phyloP scores from a whole-genome alignment of 2,329 filamentous ascomycete species.

The Diaporthe sp. region DNA sequence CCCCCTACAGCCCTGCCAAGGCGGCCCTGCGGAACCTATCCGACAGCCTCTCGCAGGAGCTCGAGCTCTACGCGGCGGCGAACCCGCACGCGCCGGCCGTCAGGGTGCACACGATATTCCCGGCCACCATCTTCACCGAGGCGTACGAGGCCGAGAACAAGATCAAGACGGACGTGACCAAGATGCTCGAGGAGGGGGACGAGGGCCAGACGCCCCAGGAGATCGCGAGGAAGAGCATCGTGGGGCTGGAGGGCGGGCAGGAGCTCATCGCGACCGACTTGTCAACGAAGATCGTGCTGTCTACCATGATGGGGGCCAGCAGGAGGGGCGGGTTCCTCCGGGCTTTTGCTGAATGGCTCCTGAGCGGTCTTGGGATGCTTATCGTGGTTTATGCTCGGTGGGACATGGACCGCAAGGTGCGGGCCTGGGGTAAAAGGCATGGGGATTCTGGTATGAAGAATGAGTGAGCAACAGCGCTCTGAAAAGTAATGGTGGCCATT shows the following conservation, averaged over 20 bases:
- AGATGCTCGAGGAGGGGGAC: conserved; percentile 54
- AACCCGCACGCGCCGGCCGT: conserved; percentile 52
- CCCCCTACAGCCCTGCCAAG: conserved; percentile 76
- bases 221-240: conserved; percentile 70
- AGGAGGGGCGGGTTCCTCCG: conserved; percentile 49
- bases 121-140: conserved; percentile 73
- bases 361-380: conserved; percentile 52
- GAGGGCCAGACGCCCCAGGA: conserved; percentile 63
- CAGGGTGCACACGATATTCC: conserved; percentile 75
- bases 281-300: conserved; percentile 70
- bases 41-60: conserved; percentile 75
- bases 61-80: conserved; percentile 52
- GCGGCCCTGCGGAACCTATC: conserved; percentile 75
- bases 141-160: conserved; percentile 60
- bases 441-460: conserved; percentile 41
- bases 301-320: conserved; percentile 51
- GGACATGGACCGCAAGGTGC: conserved; percentile 55
- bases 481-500: not conserved
- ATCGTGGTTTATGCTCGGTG: conserved; percentile 54
- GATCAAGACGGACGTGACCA: conserved; percentile 55
- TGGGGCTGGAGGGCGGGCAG: conserved; percentile 72
- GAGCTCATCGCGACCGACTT: conserved; percentile 74
- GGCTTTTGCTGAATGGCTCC: conserved; percentile 50
- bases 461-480: not conserved
- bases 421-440: conserved; percentile 50